Conservation (phyloP, 768 basidiomycete genomes). For the Auricularia auricula-judae region DNA sequence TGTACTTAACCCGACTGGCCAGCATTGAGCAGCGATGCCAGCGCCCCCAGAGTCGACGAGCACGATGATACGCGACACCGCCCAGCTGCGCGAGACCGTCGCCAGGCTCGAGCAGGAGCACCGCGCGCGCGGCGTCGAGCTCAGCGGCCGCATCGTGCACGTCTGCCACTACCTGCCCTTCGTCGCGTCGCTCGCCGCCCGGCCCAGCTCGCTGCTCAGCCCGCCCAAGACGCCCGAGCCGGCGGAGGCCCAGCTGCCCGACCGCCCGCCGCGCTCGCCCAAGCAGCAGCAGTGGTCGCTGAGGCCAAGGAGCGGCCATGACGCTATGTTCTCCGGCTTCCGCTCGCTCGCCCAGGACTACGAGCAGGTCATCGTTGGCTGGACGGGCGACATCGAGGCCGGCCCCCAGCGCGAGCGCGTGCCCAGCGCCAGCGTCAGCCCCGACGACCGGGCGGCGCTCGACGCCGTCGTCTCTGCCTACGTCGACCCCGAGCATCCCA, state of each 20-base stretch:
- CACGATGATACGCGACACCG: conserved; percentile 14
- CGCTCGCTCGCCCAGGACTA: conserved; percentile 72
- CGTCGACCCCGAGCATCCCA: conserved; percentile 11
- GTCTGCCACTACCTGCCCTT: conserved; percentile 86
- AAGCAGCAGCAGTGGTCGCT: conserved; percentile 54
- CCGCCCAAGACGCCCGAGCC: conserved; percentile 61
- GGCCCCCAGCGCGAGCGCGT: conserved; percentile 30
- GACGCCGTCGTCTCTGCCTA: conserved; percentile 55
- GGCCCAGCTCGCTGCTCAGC: conserved; percentile 26
- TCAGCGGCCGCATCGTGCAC: conserved; percentile 85
- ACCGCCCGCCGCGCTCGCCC: conserved; percentile 8
- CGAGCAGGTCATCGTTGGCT: conserved; percentile 86
- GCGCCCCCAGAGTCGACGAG: not conserved
- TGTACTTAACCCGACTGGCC: not conserved
- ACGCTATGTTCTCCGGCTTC: conserved; percentile 92
- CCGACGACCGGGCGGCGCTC: conserved; percentile 54
- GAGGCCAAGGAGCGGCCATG: conserved; percentile 73
- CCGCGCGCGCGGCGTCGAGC: conserved; percentile 51
- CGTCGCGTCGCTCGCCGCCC: conserved; percentile 44
- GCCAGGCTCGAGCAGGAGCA: conserved; percentile 61
- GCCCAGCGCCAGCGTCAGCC: conserved; percentile 38
- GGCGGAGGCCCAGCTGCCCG: conserved; percentile 24
- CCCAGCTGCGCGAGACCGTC: conserved; percentile 66
- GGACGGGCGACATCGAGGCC: conserved; percentile 78
- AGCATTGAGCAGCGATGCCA: not conserved